phyloP scores from a whole-genome alignment of 768 basidiomycete species.

The Russula abietina region DNA sequence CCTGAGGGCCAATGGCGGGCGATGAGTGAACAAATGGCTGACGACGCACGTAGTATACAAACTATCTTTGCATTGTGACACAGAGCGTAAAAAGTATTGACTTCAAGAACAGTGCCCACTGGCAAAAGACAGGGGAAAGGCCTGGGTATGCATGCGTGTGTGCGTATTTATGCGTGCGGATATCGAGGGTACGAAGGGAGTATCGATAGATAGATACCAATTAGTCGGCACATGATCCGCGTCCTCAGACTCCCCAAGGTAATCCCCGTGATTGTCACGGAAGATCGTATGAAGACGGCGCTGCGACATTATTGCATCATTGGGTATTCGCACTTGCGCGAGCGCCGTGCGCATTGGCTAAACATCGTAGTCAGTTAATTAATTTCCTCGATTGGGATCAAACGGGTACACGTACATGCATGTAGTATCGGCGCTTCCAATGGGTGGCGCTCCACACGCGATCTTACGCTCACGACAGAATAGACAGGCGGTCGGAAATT shows the following conservation, averaged over 20 bases:
- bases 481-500: slow-evolving; percentile 33
- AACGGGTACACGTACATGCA: slow-evolving; percentile 23
- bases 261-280: slow-evolving; percentile 12
- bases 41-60: too few species aligned
- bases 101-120: slow-evolving; percentile 14
- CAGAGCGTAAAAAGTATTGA: background rate
- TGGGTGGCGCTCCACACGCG: slow-evolving; percentile 31
- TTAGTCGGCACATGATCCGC: slow-evolving; percentile 17
- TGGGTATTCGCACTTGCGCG: slow-evolving; percentile 25
- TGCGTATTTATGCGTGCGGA: background rate
- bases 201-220: slow-evolving; percentile 1
- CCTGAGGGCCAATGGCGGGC: too few species aligned
- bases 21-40: too few species aligned
- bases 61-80: slow-evolving; percentile 9
- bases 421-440: slow-evolving; percentile 21
- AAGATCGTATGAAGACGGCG: slow-evolving; percentile 26
- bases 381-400: background rate
- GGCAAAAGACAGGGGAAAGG: slow-evolving; percentile 3
- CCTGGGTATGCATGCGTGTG: background rate
- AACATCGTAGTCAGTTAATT: background rate
- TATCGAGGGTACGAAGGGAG: background rate
- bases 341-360: slow-evolving; percentile 25
- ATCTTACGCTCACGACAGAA: slow-evolving; percentile 42
- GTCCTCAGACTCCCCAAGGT: slow-evolving; percentile 14
- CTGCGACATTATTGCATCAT: slow-evolving; percentile 24